phyloP scores from a whole-genome alignment of 306 rosid species.

The Begonia masoniana region DNA sequence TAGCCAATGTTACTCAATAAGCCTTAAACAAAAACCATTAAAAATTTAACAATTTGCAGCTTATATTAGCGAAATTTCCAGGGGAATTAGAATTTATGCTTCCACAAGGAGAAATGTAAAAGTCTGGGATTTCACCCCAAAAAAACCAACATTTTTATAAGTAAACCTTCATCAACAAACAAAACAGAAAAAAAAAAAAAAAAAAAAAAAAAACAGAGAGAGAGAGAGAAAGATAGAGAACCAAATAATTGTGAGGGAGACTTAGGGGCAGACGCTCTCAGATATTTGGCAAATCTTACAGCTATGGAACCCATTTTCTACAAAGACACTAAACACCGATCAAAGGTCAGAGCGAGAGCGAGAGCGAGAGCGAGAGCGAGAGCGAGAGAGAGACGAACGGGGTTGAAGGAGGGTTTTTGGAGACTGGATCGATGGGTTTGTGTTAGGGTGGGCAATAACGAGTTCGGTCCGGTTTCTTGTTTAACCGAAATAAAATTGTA shows the following conservation, averaged over 20 bases:
- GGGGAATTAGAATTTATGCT: not conserved
- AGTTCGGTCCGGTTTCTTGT: too few relatives aligned
- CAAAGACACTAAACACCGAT: constrained; percentile 1
- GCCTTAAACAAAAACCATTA: too few relatives aligned
- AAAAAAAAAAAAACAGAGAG: not conserved
- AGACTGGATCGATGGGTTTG: not conserved
- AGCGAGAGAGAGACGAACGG: not conserved
- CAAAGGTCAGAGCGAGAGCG: not conserved
- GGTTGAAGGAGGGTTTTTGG: constrained; percentile 19
- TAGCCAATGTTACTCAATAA: too few relatives aligned
- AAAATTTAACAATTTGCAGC: too few relatives aligned
- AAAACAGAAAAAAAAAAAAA: not conserved
- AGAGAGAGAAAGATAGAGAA: constrained; percentile 19
- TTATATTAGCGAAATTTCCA: not conserved
- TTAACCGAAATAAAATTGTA: too few relatives aligned
- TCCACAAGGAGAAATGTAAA: not conserved
- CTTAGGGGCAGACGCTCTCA: constrained; percentile 23
- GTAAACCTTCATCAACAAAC: not conserved
- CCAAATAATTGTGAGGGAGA: constrained; percentile 30
- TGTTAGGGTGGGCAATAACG: too few relatives aligned
- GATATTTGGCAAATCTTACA: constrained; percentile 30
- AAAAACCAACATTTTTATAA: not conserved
- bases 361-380: not conserved
- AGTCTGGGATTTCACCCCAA: not conserved
- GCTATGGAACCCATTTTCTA: constrained; percentile 44